Conservation (phyloP, 2,329 filamentous ascomycete species). For the Colletotrichum higginsianum region DNA sequence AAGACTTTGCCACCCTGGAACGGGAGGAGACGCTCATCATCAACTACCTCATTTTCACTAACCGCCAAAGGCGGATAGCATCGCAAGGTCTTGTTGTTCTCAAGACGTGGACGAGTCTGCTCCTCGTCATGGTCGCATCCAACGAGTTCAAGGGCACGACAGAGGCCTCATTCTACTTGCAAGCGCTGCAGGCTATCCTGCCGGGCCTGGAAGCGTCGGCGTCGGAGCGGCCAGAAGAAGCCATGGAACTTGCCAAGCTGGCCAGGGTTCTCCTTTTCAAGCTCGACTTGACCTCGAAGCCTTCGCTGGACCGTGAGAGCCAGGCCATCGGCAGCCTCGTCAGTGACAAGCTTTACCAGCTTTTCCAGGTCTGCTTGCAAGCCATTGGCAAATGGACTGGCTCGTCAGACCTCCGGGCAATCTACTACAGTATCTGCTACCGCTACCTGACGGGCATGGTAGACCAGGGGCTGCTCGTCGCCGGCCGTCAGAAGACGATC, state of each 20-base stretch:
- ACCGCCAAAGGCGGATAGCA: slow-evolving; percentile 72
- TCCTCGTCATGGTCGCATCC: slow-evolving; percentile 86
- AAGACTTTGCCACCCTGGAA: slow-evolving; percentile 66
- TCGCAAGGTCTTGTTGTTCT: slow-evolving; percentile 77
- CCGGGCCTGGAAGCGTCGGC: slow-evolving; percentile 88
- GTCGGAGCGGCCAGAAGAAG: slow-evolving; percentile 77
- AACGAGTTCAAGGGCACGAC: slow-evolving; percentile 83
- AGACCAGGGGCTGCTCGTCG: slow-evolving; percentile 63
- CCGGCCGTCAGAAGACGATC: slow-evolving; percentile 73
- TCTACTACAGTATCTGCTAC: slow-evolving; percentile 94
- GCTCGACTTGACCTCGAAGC: slow-evolving; percentile 69
- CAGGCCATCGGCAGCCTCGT: slow-evolving; percentile 77
- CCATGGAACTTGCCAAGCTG: slow-evolving; percentile 83
- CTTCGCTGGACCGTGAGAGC: slow-evolving; percentile 59
- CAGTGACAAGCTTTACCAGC: slow-evolving; percentile 89
- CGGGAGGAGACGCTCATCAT: slow-evolving; percentile 73
- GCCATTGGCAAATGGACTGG: slow-evolving; percentile 83
- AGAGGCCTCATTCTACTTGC: slow-evolving; percentile 84
- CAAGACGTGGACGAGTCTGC: slow-evolving; percentile 85
- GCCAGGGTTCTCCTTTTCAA: slow-evolving; percentile 80
- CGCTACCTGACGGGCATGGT: slow-evolving; percentile 83
- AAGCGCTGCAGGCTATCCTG: slow-evolving; percentile 88
- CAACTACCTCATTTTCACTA: slow-evolving; percentile 73
- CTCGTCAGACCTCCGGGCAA: slow-evolving; percentile 80
- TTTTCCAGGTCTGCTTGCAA: slow-evolving; percentile 89